Percentiles rank a stretch among this genome's conserved stretches.
Evolutionary conservation across 345 rosid genomes (phyloP).

Genomic region (Eucalyptus leucophloia): DNA sequence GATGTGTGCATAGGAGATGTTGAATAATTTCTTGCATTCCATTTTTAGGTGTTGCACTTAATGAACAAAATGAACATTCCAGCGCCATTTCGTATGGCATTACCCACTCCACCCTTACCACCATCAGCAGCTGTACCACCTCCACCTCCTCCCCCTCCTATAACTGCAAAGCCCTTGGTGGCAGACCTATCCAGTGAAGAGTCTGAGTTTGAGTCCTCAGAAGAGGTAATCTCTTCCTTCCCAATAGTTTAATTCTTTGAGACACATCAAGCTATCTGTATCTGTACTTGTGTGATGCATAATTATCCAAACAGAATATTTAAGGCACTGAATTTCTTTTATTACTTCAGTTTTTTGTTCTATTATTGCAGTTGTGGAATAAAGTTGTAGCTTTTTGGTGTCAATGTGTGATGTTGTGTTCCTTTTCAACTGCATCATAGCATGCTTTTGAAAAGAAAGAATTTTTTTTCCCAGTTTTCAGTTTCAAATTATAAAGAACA

Average conservation of each 20-base stretch:
- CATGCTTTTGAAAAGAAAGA: neutral
- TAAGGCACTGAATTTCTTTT: neutral
- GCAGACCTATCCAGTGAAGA: conserved; percentile 63
- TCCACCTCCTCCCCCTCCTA: conserved; percentile 32
- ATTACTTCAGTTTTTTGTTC: neutral
- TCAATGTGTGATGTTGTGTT: neutral
- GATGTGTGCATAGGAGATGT: neutral
- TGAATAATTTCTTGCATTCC: neutral
- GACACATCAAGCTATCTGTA: neutral
- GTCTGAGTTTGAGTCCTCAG: conserved; percentile 88
- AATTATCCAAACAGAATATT: neutral
- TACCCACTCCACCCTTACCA: conserved; percentile 89
- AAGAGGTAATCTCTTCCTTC: conserved; percentile 42
- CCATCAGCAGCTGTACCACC: conserved; percentile 30
- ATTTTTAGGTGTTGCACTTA: conserved; percentile 71
- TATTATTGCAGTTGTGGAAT: neutral
- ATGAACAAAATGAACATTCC: conserved; percentile 99
- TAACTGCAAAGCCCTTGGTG: conserved; percentile 16
- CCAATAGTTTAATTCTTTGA: neutral
- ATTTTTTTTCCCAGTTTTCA: neutral
- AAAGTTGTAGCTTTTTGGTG: neutral
- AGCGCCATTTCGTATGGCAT: conserved; percentile 89
- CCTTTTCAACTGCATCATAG: neutral
- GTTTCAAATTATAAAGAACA: neutral
- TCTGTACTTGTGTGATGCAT: neutral